Base-by-base conservation (phyloP, 1,284 basidiomycete genomes). In the Calocybe gambosa region DNA sequence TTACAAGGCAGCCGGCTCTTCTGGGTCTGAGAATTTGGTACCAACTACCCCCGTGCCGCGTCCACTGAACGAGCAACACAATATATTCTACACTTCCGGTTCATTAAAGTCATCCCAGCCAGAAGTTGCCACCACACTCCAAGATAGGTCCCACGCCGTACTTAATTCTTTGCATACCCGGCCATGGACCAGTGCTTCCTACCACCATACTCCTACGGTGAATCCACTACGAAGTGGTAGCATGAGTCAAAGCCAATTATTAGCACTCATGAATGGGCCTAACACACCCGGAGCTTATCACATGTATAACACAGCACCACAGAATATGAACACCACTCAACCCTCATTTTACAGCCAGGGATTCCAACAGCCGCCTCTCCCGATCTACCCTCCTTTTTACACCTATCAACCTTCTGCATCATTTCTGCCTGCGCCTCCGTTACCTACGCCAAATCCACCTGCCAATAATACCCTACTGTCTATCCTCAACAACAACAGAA, bases 181-280 rank as follows among this genome's bases (percentile, higher is more conserved):
- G 43, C 74, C 84, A 10, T 72, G 70, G 48, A 84, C 82, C 4
- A 81, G 78, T 54, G 75, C 80, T 53, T 66, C 73, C 2, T 70
- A 72, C 52, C 75, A 74, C 54, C 70, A 67, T 5, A 56, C 62
- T 66, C 10, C 57, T 62, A 43, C 65, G 33, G 54, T 54, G 49
- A 51, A 21, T 49, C 44, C 58, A 46, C 61, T 52, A 50, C 67
- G 62, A 53, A 69, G 61, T 55, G 65, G 64, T 45, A 79, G 71
- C 53, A 71, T 80, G 69, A 72, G 68, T 51, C 79, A 80, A 52
- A 73, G 63, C 41, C 77, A 81, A 50, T 58, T 78, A 25, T 63
- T 75, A 16, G 60, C 71, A 25, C 55, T 76, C 43, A 68, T 72
- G 56, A 70, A 69, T 55, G 49, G 49, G 42, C 41, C 47, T 13